phyloP scores from a whole-genome alignment of 352 stramenopile genomes.

The Phytophthora hibernalis region DNA sequence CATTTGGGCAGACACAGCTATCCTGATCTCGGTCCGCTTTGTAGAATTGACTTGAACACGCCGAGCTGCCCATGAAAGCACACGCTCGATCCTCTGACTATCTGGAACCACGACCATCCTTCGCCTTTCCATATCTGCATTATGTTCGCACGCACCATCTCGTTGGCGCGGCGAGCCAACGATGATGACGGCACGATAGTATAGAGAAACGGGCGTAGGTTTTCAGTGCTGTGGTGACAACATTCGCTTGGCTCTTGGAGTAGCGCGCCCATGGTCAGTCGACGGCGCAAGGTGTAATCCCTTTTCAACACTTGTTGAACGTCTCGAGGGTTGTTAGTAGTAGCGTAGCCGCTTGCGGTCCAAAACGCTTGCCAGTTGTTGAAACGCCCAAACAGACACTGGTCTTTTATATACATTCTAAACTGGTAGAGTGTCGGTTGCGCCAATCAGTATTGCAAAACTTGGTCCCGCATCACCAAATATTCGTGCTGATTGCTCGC shows the following conservation, averaged over 20 bases:
- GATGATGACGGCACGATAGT: background rate
- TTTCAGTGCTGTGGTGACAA: background rate
- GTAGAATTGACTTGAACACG: slow-evolving; percentile 1
- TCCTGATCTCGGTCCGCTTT: background rate
- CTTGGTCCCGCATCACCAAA: background rate
- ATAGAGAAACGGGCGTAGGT: background rate
- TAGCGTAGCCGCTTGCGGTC: slow-evolving; percentile 18
- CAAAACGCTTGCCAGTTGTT: slow-evolving; percentile 23
- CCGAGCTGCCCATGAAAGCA: background rate
- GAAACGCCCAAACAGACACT: slow-evolving; percentile 16
- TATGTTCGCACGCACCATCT: background rate
- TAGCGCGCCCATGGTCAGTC: slow-evolving; percentile 20
- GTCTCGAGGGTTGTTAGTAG: slow-evolving; percentile 33
- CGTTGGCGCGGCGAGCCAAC: background rate
- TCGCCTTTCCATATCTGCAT: background rate
- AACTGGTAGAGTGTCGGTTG: slow-evolving; percentile 1
- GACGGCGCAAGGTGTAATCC: slow-evolving; percentile 22
- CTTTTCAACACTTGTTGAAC: slow-evolving; percentile 37
- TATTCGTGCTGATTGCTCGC: background rate
- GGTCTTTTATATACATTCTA: slow-evolving; percentile 14
- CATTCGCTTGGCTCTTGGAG: background rate
- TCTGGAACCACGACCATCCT: background rate
- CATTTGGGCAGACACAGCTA: too few species aligned
- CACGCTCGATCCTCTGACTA: background rate
- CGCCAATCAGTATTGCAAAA: background rate